Evolutionary conservation across 2,329 filamentous ascomycete genomes (phyloP).

Genomic region (Colletotrichum brevisporum): DNA sequence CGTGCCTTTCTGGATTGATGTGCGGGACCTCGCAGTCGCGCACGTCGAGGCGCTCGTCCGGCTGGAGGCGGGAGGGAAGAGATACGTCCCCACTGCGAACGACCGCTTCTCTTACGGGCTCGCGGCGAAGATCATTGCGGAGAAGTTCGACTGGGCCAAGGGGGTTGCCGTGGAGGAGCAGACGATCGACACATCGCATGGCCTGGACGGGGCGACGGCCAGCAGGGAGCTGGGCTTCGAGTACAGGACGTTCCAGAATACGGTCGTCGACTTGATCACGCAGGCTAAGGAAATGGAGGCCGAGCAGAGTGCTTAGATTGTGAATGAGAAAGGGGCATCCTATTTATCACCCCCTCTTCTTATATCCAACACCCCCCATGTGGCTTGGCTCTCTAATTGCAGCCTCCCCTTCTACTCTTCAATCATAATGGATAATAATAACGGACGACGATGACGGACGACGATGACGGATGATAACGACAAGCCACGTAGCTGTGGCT

Average conservation of each 20-base stretch:
- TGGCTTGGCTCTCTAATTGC: too few relatives aligned
- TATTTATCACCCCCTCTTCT: too few relatives aligned
- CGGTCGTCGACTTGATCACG: slow-evolving; percentile 52
- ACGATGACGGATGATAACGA: too few relatives aligned
- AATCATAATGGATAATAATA: too few relatives aligned
- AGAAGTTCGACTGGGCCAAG: slow-evolving; percentile 55
- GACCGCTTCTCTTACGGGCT: slow-evolving; percentile 62
- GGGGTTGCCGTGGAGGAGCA: slow-evolving; percentile 52
- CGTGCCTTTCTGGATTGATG: slow-evolving; percentile 62
- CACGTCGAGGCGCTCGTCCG: slow-evolving; percentile 59
- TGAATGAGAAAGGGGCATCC: too few relatives aligned
- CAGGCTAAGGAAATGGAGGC: slow-evolving; percentile 46
- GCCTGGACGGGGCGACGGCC: slow-evolving; percentile 58
- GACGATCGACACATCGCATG: slow-evolving; percentile 54
- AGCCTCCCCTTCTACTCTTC: too few relatives aligned
- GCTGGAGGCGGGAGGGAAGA: slow-evolving; percentile 53
- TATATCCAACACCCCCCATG: too few relatives aligned
- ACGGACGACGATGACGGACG: too few relatives aligned
- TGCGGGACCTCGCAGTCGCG: slow-evolving; percentile 59
- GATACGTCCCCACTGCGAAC: slow-evolving; percentile 56
- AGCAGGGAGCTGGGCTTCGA: slow-evolving; percentile 55
- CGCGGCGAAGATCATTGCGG: slow-evolving; percentile 58
- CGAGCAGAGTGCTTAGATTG: background rate
- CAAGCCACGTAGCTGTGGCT: too few relatives aligned
- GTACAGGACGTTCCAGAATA: slow-evolving; percentile 53